Base-by-base conservation (phyloP, 257 asterid genomes). In the Nicotiana knightiana region DNA sequence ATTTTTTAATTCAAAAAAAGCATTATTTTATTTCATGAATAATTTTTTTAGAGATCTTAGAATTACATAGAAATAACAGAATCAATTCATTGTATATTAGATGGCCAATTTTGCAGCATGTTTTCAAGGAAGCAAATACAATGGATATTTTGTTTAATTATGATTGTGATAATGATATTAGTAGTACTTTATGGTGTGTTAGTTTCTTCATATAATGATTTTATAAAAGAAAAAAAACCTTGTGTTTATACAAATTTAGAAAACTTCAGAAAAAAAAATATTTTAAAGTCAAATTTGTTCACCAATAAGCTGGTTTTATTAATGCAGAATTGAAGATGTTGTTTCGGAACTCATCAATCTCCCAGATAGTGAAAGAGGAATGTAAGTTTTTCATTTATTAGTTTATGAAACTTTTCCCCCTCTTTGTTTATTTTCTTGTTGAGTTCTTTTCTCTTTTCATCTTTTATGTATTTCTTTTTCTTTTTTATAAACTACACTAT, bases 331-430 rank as follows among this genome's bases (percentile, higher is more conserved):
- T 73, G 79, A 73, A 73, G 79, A 73, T 26, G 21, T 73, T 51
- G 43, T 73, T 13, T 51, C 79, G 2, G 79, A 73, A 21, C 62
- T 73, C 46, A 28, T 73, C 0, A 51, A 18, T 73, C 63, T 51
- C 26, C 79, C 79, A 15, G 79, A 73, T 15, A 73, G 63, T 26
- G 79, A 73, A 73, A 73, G 79, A 73, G 79, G 63, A 73, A 48
- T 73, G 79, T 73, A 26, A 48, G 79, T 24, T 13, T 43, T 24
- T 24, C 59, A n/a, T 33, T 70, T 43, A 18, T 43, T 70, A 5
- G 5, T 70, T 70, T 21, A 43, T 70, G 24, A 9, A n/a, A 12
- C 39, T 6, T 46, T 46, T 12, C 3, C 0, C 1, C 39, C 0
- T 26, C 6, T 71, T 24, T 3, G 0, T 3, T 70, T 46, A 2